Percentiles rank a stretch among this genome's conserved stretches.
Conservation (phyloP, 768 basidiomycete genomes). For the Rubroboletus satanas region DNA sequence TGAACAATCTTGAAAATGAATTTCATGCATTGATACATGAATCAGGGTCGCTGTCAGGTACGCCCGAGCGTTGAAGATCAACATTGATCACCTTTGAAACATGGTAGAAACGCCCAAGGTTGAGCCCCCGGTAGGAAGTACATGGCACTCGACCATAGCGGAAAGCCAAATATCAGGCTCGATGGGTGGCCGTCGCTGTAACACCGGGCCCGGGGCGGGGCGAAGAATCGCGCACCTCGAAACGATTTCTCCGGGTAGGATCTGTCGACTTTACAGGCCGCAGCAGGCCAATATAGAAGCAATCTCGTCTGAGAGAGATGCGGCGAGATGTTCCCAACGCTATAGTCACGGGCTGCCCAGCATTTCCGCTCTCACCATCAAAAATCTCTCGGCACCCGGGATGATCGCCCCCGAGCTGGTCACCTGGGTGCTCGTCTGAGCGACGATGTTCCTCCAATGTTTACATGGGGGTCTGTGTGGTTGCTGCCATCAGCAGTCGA, state of each 20-base stretch:
- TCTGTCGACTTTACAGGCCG: conserved; percentile 1
- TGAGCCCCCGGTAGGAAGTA: neutral
- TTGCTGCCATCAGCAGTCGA: neutral
- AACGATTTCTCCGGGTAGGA: conserved; percentile 6
- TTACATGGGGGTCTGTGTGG: neutral
- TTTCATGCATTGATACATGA: conserved; percentile 15
- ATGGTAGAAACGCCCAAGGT: neutral
- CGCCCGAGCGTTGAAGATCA: conserved; percentile 12
- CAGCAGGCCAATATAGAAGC: conserved; percentile 15
- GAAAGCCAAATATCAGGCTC: neutral
- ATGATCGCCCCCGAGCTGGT: conserved; percentile 4
- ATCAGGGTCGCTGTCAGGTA: conserved; percentile 28
- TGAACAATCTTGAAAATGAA: conserved; percentile 24
- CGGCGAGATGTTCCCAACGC: conserved; percentile 8
- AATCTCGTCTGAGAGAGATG: conserved; percentile 7
- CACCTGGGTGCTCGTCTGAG: conserved; percentile 2
- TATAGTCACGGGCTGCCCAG: neutral
- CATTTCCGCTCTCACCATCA: conserved; percentile 13
- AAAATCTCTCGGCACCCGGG: neutral
- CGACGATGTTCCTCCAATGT: neutral
- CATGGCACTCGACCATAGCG: neutral
- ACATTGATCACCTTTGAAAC: conserved; percentile 5
- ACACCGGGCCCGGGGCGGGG: conserved; percentile 16
- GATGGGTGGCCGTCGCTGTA: conserved; percentile 4
- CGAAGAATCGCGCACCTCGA: conserved; percentile 13